Evolutionary conservation across 345 rosid species (phyloP), one percentile per base, ranked within the genome.

Genomic region (Salix koriyanagi): DNA sequence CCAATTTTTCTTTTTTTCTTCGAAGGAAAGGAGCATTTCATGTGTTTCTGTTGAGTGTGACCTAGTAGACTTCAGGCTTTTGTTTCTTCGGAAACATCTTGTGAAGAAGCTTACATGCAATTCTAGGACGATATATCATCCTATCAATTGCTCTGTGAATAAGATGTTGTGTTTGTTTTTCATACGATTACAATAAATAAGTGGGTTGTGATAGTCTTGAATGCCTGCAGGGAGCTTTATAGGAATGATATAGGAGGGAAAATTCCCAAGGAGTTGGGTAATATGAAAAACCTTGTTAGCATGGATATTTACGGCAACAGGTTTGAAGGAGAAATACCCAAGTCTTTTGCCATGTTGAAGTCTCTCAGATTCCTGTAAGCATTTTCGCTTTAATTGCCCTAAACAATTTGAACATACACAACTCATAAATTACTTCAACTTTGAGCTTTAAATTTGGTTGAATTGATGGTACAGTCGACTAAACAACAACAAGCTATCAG

Each of bases 361-460:
- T 89, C 92, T 28, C 88, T 89, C 67, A 84, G 80, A 88, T 91
- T 89, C 79, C 87, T 91, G 95, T 91, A 85, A 87, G 91, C 62
- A 71, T 62, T 42, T 48, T 70, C 18, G 46, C 62, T 67, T 60
- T 52, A 68, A 71, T 65, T 28, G 4, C 9, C 30, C 2, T 37
- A 10, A 60, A 36, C 52, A 25, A 15, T 72, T 41, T 50, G 46
- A 48, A 44, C 12, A 46, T 23, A 2, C 19, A 0, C 26, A 34
- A 46, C 30, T 71, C 41, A 56, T 52, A 12, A 34, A 62, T 61
- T 61, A 30, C 14, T 19, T 36, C 42, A 23, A 67, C 39, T 64
- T 70, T 69, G 54, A 0, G 46, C 41, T 68, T 67, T 61, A 68
- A 34, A 34, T 69, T 16, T 39, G 67, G 65, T 83, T 79, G 77